Base-by-base conservation (phyloP, 164 flowering plant genomes). In the Saururus chinensis region DNA sequence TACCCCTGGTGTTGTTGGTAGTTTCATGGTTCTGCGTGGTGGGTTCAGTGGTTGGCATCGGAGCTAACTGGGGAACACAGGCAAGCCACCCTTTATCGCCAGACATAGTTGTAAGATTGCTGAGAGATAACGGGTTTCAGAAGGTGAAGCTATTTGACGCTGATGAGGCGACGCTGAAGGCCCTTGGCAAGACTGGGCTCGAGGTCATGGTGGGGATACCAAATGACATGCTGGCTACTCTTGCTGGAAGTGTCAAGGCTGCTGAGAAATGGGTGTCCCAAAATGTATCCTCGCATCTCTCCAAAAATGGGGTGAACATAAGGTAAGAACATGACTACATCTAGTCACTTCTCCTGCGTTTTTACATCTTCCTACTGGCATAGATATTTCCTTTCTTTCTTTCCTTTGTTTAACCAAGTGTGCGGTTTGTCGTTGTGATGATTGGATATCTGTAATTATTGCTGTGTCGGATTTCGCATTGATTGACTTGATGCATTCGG, bases 151-250 rank as follows among this genome's bases (percentile, higher is more conserved):
- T 93, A 26, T 93, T 93, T 60, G 98, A 93, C 70, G 96, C 98
- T 4, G 87, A 90, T 69, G 77, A 77, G 37, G 75, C 42, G n/a
- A 62, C 68, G 8, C 21, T 93, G 59, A 78, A 64, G 25, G 85
- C 96, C 60, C 77, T 93, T 22, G 77, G 80, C 0, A 71, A 65
- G 62, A 53, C 86, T 53, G 75, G 74, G 67, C 77, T 93, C 68
- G 89, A 93, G 69, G 96, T 93, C 40, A 93, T 93, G 97, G 96
- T 93, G 35, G 98, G 97, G 2, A 93, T 93, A 26, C 98, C 98
- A 7, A 93, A 93, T 61, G 97, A 93, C 68, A 78, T 86, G 96
- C 84, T 93, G 30, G 40, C 68, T 0, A 60, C 82, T 59, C 40
- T 88, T 14, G 96, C 97, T 19, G 24, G 19, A 26, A 84, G 87